Conservation (phyloP, 192 early-diverging fungal genomes). For the Rhizoclosmatium sp. region DNA sequence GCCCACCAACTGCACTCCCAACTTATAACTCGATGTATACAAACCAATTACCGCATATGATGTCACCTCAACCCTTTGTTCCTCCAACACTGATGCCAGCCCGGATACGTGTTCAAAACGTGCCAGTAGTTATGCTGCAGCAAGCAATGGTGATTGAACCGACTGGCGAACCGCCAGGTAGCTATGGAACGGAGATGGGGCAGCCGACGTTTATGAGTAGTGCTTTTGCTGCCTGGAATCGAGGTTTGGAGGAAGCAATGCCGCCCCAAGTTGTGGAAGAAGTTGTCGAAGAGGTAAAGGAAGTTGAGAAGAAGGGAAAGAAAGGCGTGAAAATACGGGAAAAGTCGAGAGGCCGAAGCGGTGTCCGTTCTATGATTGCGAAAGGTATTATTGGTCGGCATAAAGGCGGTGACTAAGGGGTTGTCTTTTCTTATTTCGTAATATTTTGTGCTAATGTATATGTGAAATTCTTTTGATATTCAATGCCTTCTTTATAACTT, state of each 20-base stretch:
- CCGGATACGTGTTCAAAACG: conserved; percentile 31
- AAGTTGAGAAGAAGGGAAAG: not conserved
- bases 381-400: conserved; percentile 24
- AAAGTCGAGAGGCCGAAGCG: not conserved
- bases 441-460: no score
- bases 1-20: not conserved
- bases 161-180: conserved; percentile 31
- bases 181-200: not conserved
- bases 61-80: conserved; percentile 3
- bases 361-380: conserved; percentile 25
- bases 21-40: not conserved
- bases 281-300: not conserved
- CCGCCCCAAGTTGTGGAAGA: not conserved
- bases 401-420: not conserved
- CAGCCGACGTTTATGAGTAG: conserved; percentile 5
- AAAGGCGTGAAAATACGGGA: conserved; percentile 1
- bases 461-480: no score
- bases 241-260: not conserved
- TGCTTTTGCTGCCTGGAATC: not conserved
- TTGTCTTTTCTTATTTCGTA: no score
- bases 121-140: conserved; percentile 26
- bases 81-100: conserved; percentile 33
- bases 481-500: no score
- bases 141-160: conserved; percentile 38
- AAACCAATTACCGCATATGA: not conserved